Percentiles rank a stretch among this genome's conserved stretches.
These are phyloP conservation scores for Jamesozyma rosinii DNA, from an alignment of 805 yeast species.

Conservation along the genomic window DNA sequence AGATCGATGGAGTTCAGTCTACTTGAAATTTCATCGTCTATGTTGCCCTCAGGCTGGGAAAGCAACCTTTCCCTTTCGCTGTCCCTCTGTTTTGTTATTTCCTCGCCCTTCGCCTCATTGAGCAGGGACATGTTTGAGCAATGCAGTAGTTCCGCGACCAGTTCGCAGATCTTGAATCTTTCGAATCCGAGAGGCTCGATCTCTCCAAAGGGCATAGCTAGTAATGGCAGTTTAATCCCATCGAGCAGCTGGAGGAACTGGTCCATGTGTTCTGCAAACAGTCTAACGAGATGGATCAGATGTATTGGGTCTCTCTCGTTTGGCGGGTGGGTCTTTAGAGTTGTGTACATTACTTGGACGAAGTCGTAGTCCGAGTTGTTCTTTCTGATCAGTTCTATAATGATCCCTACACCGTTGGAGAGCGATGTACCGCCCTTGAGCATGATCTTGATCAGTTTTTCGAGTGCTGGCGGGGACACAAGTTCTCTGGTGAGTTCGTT, in stretches of 20 bases:
- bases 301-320: constrained; percentile 85
- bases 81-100: constrained; percentile 62
- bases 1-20: not conserved
- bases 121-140: constrained; percentile 93
- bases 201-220: constrained; percentile 37
- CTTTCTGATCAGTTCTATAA: constrained; percentile 87
- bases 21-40: not conserved
- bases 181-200: constrained; percentile 86
- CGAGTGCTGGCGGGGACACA: constrained; percentile 63
- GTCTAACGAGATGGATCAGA: constrained; percentile 70
- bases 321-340: constrained; percentile 85
- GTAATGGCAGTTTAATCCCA: constrained; percentile 25
- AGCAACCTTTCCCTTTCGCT: constrained; percentile 37
- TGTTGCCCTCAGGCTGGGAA: constrained; percentile 12
- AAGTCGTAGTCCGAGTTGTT: constrained; percentile 92
- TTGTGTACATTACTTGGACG: constrained; percentile 72
- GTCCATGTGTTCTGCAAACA: constrained; percentile 67
- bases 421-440: constrained; percentile 75
- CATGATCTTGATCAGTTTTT: constrained; percentile 65
- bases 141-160: constrained; percentile 86
- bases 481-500: constrained; percentile 86
- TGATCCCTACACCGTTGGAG: constrained; percentile 86
- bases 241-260: constrained; percentile 53
- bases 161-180: constrained; percentile 82
- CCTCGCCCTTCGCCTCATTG: constrained; percentile 67